These are phyloP conservation scores for Gomphus sp. DNA, from an alignment of 1,284 basidiomycete genomes.

Conservation along the genomic window DNA sequence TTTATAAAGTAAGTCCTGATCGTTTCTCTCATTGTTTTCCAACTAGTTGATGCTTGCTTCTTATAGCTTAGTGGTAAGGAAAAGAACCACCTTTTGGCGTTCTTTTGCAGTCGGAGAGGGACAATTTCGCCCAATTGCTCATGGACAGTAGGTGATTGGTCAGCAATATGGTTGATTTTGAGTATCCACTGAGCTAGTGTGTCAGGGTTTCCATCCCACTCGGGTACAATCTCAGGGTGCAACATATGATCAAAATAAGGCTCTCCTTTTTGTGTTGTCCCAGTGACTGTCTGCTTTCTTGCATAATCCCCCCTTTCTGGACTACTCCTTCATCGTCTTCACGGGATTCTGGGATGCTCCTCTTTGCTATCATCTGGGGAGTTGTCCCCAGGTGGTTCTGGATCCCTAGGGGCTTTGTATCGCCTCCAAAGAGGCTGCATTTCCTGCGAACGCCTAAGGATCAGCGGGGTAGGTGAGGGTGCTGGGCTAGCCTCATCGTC, in stretches of 20 bases:
- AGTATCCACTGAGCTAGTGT: slow-evolving; percentile 19
- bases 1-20: too few relatives aligned
- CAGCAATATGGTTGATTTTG: slow-evolving; percentile 17
- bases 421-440: neutral
- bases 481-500: too few relatives aligned
- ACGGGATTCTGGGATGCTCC: too few relatives aligned
- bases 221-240: slow-evolving; percentile 10
- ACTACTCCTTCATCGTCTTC: too few relatives aligned
- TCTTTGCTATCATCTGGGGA: too few relatives aligned
- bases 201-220: slow-evolving; percentile 18
- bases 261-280: neutral
- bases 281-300: too few relatives aligned
- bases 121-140: slow-evolving; percentile 6
- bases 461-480: too few relatives aligned
- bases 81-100: slow-evolving; percentile 23
- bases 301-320: too few relatives aligned
- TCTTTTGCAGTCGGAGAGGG: slow-evolving; percentile 7
- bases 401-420: too few relatives aligned
- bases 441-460: too few relatives aligned
- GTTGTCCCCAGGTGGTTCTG: too few relatives aligned
- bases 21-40: slow-evolving; percentile 19
- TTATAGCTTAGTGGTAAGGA: slow-evolving; percentile 11
- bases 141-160: slow-evolving; percentile 17
- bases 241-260: slow-evolving; percentile 22
- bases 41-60: slow-evolving; percentile 16